Conservation (phyloP, 805 yeast genomes). For the Brettanomyces custersianus region DNA sequence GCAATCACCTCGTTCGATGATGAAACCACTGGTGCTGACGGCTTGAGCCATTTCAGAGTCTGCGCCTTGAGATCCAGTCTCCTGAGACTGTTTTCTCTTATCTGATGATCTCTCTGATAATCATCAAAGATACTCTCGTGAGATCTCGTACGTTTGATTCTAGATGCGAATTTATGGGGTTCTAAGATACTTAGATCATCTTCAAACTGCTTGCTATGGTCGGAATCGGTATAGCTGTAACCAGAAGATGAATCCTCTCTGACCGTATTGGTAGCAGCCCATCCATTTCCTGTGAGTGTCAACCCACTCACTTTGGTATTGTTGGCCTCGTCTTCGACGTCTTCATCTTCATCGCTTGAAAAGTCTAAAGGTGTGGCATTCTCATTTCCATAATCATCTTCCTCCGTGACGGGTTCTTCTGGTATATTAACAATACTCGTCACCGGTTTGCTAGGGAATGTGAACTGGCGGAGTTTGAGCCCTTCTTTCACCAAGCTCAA, state of each 20-base stretch:
- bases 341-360: constrained; percentile 2
- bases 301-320: no score
- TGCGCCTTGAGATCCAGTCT: constrained; percentile 17
- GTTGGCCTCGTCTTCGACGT: constrained; percentile 13
- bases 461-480: not conserved
- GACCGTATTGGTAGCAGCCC: no score
- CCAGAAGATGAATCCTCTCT: no score
- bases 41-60: constrained; percentile 25
- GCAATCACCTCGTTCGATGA: constrained; percentile 5
- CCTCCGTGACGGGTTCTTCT: no score
- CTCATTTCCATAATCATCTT: no score
- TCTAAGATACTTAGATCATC: constrained; percentile 6
- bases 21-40: constrained; percentile 16
- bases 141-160: constrained; percentile 11
- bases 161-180: constrained; percentile 10
- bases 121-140: constrained; percentile 22
- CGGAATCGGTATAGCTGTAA: no score
- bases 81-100: not conserved
- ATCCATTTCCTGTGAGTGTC: no score
- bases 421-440: no score
- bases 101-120: constrained; percentile 2
- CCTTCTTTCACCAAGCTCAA: constrained; percentile 5
- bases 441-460: no score
- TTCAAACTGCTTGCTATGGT: no score
- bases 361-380: not conserved